These are phyloP conservation scores for Russula foetens DNA, from an alignment of 768 basidiomycete species.

Conservation along the genomic window DNA sequence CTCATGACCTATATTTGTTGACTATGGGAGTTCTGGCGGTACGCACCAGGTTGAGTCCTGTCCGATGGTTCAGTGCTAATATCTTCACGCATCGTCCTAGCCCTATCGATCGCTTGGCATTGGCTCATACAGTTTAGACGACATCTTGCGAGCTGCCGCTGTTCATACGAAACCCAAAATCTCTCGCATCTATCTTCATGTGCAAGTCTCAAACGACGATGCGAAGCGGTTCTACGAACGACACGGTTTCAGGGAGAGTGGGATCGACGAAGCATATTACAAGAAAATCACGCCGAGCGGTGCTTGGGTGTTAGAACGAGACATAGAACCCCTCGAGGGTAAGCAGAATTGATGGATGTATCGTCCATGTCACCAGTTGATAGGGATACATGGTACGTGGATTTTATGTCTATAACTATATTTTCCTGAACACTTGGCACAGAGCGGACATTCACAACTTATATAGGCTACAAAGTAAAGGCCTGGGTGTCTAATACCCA, in stretches of 20 bases:
- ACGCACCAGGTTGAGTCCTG: constrained; percentile 26
- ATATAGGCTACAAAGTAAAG: constrained; percentile 18
- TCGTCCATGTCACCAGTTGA: neutral
- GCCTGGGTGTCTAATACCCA: constrained; percentile 9
- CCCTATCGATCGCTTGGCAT: constrained; percentile 78
- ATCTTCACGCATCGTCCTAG: constrained; percentile 30
- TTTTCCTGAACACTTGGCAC: constrained; percentile 1
- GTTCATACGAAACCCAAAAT: constrained; percentile 54
- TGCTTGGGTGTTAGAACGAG: constrained; percentile 80
- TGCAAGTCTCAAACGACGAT: constrained; percentile 71
- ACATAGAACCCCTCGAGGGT: constrained; percentile 23
- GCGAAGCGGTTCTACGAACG: constrained; percentile 80
- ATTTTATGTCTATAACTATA: constrained; percentile 10
- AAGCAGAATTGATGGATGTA: neutral
- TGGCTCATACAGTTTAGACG: constrained; percentile 64
- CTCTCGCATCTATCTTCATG: constrained; percentile 71
- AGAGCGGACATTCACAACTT: constrained; percentile 9
- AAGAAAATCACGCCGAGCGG: constrained; percentile 80
- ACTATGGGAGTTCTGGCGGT: constrained; percentile 90
- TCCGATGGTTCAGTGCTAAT: neutral
- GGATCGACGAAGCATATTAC: constrained; percentile 70
- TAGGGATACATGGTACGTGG: constrained; percentile 2
- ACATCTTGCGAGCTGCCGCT: constrained; percentile 56
- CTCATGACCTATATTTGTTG: constrained; percentile 69
- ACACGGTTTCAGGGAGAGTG: constrained; percentile 68